These are phyloP conservation scores for Globisporangium okanoganense DNA, from an alignment of 352 stramenopile genomes.

Conservation along the genomic window DNA sequence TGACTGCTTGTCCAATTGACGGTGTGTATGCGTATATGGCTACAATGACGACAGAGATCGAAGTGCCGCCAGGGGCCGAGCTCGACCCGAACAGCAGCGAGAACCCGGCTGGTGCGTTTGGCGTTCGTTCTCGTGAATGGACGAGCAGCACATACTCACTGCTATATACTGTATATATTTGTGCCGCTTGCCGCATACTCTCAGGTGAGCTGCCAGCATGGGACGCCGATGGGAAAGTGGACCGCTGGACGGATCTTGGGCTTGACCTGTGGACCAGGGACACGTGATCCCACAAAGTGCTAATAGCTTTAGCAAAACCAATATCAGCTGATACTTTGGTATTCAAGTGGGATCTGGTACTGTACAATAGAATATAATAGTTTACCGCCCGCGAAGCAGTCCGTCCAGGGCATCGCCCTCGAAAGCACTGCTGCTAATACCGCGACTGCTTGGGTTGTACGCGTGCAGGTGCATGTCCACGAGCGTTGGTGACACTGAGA, in stretches of 20 bases:
- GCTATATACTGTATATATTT: too few species aligned
- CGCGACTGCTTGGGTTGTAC: conserved; percentile 20
- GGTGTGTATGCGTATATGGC: neutral
- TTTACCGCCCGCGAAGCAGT: conserved; percentile 36
- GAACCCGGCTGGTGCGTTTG: conserved; percentile 29
- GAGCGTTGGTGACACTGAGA: conserved; percentile 27
- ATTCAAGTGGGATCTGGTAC: neutral
- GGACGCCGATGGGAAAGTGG: conserved; percentile 53
- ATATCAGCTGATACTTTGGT: neutral
- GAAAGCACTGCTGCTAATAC: conserved; percentile 7
- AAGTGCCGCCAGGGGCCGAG: conserved; percentile 52
- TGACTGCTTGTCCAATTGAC: neutral
- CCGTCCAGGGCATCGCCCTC: conserved; percentile 62
- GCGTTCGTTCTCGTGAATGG: neutral
- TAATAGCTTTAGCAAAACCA: neutral
- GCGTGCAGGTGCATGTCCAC: conserved; percentile 19
- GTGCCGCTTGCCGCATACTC: too few species aligned
- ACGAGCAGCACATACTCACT: neutral
- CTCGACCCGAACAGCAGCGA: conserved; percentile 57
- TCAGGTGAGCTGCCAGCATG: conserved; percentile 49
- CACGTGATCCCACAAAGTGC: too few species aligned
- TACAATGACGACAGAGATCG: conserved; percentile 44
- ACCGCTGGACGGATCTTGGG: conserved; percentile 78
- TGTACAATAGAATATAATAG: neutral
- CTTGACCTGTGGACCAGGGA: conserved; percentile 62